phyloP scores from a whole-genome alignment of 2,329 filamentous ascomycete genomes.

The Diaporthe sp. region DNA sequence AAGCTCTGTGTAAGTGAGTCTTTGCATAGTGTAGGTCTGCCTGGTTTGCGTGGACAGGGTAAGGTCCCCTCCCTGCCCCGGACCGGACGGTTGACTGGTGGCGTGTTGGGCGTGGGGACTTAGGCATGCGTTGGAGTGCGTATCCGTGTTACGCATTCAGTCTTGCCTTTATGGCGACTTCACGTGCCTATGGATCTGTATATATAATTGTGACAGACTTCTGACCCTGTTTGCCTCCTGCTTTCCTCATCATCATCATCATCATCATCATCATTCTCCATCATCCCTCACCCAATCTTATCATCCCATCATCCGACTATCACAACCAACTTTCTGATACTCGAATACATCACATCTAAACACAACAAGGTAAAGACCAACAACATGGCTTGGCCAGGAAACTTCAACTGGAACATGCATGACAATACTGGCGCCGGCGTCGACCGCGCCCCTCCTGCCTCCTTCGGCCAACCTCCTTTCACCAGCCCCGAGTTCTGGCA shows the following conservation, averaged over 20 bases:
- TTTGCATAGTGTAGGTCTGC: not conserved
- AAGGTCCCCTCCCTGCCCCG: slow-evolving; percentile 1
- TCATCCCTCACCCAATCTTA: not conserved
- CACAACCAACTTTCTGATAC: not conserved
- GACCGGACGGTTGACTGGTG: slow-evolving; percentile 11
- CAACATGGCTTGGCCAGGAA: slow-evolving; percentile 34
- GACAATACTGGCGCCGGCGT: slow-evolving; percentile 29
- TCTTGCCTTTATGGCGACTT: slow-evolving; percentile 11
- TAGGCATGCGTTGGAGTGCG: slow-evolving; percentile 25
- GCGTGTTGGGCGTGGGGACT: slow-evolving; percentile 1
- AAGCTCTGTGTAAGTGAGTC: not conserved
- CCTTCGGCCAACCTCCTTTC: slow-evolving; percentile 10
- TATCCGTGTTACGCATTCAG: slow-evolving; percentile 21
- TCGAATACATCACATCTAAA: not conserved
- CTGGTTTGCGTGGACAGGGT: not conserved
- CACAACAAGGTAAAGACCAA: slow-evolving; percentile 8
- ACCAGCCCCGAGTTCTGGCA: slow-evolving; percentile 33
- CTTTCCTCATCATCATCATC: not conserved
- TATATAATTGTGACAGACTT: slow-evolving; percentile 13
- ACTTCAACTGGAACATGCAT: slow-evolving; percentile 28
- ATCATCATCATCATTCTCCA: not conserved
- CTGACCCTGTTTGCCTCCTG: not conserved
- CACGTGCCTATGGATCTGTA: slow-evolving; percentile 12
- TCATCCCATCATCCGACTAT: not conserved
- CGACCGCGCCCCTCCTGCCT: slow-evolving; percentile 27